Conservation (phyloP, 495 filamentous ascomycete genomes). For the Neurospora hispaniola region DNA sequence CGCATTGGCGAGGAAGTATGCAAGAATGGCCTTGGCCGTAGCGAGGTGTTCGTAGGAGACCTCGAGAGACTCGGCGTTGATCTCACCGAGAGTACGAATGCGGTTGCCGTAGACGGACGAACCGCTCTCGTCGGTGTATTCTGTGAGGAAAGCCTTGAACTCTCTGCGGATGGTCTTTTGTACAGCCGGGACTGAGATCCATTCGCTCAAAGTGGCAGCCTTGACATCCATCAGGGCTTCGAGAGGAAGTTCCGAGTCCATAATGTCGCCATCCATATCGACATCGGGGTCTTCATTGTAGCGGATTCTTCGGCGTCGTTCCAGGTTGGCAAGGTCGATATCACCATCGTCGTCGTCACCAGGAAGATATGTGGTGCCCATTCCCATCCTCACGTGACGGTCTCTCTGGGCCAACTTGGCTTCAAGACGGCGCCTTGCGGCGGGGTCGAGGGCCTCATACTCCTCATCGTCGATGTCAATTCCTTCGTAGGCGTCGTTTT, state of each 20-base stretch:
- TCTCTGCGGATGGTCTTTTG: constrained; percentile 88
- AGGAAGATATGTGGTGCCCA: constrained; percentile 75
- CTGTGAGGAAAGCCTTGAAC: constrained; percentile 94
- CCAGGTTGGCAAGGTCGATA: constrained; percentile 72
- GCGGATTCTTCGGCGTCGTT: constrained; percentile 64
- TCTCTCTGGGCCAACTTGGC: constrained; percentile 75
- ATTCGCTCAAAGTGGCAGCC: constrained; percentile 83
- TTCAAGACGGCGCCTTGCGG: constrained; percentile 79
- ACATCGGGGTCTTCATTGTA: constrained; percentile 94
- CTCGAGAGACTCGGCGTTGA: constrained; percentile 92
- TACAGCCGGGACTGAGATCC: constrained; percentile 84
- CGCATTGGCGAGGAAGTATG: constrained; percentile 93
- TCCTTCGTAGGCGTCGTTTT: constrained; percentile 33
- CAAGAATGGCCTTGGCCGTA: constrained; percentile 85
- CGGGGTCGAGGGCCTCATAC: constrained; percentile 65
- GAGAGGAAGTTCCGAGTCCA: constrained; percentile 88
- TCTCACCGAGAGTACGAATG: constrained; percentile 85
- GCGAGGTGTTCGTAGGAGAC: constrained; percentile 91
- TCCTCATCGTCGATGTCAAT: constrained; percentile 42
- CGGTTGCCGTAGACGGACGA: constrained; percentile 89
- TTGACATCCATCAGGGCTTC: constrained; percentile 92
- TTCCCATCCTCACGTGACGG: constrained; percentile 61
- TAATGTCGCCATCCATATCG: constrained; percentile 81
- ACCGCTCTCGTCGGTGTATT: constrained; percentile 80
- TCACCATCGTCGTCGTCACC: constrained; percentile 84